These are phyloP conservation scores for Neurospora sp. DNA, from an alignment of 495 filamentous ascomycete genomes.

Conservation along the genomic window DNA sequence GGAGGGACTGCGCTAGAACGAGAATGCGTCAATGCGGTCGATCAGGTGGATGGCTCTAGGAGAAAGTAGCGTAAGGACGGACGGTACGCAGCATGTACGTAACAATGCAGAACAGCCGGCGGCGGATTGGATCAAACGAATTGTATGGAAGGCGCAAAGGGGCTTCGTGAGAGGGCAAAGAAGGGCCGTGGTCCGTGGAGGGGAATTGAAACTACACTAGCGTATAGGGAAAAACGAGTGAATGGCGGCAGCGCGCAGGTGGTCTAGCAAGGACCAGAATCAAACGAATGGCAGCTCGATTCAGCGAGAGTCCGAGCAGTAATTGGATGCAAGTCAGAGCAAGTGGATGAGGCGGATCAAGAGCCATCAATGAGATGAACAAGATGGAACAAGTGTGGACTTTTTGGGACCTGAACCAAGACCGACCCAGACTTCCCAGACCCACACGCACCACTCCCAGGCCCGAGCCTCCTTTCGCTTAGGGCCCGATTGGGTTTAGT, in stretches of 20 bases:
- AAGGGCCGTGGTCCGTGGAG: not conserved
- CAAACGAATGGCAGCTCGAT: not conserved
- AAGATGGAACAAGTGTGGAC: not conserved
- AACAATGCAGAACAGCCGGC: not conserved
- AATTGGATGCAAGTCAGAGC: not conserved
- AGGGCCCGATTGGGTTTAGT: not conserved
- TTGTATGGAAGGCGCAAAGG: not conserved
- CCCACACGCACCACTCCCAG: not conserved
- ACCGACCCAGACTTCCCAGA: not conserved
- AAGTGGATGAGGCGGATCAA: not conserved
- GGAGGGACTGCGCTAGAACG: not conserved
- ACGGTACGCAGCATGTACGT: not conserved
- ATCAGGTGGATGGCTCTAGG: not conserved
- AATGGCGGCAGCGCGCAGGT: not conserved
- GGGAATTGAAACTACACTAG: not conserved
- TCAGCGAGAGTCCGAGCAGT: not conserved
- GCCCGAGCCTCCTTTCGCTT: not conserved
- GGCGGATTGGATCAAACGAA: not conserved
- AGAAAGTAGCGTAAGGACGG: not conserved
- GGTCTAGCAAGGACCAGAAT: not conserved
- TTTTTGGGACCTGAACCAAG: not conserved
- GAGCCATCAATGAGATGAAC: not conserved
- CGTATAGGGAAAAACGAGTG: not conserved
- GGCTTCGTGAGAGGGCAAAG: not conserved
- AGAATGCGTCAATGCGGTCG: not conserved